Conservation (phyloP, 768 basidiomycete species). For the Tephrocybe sp. region DNA sequence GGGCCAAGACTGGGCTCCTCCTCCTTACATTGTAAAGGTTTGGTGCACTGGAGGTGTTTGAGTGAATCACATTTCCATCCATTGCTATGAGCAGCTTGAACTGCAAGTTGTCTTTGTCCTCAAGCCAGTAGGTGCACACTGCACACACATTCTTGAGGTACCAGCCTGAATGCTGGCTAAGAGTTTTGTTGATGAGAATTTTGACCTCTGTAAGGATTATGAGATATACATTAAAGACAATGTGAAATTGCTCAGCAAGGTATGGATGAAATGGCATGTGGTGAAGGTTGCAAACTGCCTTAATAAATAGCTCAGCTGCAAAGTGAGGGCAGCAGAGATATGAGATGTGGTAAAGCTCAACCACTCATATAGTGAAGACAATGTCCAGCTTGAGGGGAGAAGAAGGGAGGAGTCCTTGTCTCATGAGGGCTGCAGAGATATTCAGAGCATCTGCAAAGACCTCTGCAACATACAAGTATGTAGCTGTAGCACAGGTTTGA, state of each 20-base stretch:
- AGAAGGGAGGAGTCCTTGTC: constrained; percentile 24
- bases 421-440: constrained; percentile 10
- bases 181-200: neutral
- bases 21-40: no score
- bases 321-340: constrained; percentile 24
- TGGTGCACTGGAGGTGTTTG: neutral
- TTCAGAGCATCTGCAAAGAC: no score
- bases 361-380: constrained; percentile 19
- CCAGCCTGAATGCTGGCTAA: neutral
- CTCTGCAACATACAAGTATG: no score
- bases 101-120: neutral
- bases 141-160: neutral
- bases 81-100: neutral
- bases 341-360: constrained; percentile 22
- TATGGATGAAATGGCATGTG: constrained; percentile 8
- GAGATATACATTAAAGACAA: constrained; percentile 25
- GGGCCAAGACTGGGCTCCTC: neutral
- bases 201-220: neutral
- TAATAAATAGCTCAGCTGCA: constrained; percentile 25
- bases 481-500: no score
- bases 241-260: constrained; percentile 21
- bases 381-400: constrained; percentile 17
- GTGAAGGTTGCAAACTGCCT: constrained; percentile 29
- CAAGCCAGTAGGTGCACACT: neutral
- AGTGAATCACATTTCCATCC: neutral